These are phyloP conservation scores for Coprinopsis sp. DNA, from an alignment of 768 basidiomycete species.

Conservation along the genomic window DNA sequence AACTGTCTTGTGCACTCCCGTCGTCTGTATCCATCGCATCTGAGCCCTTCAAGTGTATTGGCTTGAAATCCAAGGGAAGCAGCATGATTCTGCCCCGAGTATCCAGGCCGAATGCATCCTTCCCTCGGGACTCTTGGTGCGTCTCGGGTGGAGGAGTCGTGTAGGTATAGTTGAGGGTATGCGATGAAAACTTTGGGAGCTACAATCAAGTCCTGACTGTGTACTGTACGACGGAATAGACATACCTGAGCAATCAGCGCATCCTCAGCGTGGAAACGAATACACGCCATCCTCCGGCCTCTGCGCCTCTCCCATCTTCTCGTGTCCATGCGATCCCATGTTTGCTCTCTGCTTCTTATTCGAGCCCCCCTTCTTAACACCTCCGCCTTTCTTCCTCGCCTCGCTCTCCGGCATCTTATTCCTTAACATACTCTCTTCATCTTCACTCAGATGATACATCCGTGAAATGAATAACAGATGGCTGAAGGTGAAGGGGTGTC, in stretches of 20 bases:
- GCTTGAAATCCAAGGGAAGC: conserved; percentile 29
- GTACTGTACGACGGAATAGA: not conserved
- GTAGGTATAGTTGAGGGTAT: conserved; percentile 49
- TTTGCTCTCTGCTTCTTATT: conserved; percentile 26
- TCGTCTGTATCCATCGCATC: conserved; percentile 7
- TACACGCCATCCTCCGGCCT: conserved; percentile 50
- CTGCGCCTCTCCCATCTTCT: conserved; percentile 12
- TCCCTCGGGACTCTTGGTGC: conserved; percentile 39
- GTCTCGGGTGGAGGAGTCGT: conserved; percentile 46
- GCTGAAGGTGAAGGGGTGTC: conserved; percentile 64
- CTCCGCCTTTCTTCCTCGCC: conserved; percentile 37
- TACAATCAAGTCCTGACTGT: not conserved
- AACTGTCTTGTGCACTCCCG: conserved; percentile 3
- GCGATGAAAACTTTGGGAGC: conserved; percentile 39
- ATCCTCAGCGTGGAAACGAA: conserved; percentile 86
- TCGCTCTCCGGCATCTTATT: conserved; percentile 33
- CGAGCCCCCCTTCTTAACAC: no score
- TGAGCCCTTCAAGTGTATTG: not conserved
- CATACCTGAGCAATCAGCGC: conserved; percentile 63
- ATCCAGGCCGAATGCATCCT: conserved; percentile 71
- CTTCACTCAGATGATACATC: conserved; percentile 67
- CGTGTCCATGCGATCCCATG: conserved; percentile 16
- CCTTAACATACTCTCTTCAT: conserved; percentile 56
- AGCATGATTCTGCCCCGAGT: conserved; percentile 65
- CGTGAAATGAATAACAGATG: conserved; percentile 76